Conservation (phyloP, 2,329 filamentous ascomycete species). For the Rachicladosporium sp. region DNA sequence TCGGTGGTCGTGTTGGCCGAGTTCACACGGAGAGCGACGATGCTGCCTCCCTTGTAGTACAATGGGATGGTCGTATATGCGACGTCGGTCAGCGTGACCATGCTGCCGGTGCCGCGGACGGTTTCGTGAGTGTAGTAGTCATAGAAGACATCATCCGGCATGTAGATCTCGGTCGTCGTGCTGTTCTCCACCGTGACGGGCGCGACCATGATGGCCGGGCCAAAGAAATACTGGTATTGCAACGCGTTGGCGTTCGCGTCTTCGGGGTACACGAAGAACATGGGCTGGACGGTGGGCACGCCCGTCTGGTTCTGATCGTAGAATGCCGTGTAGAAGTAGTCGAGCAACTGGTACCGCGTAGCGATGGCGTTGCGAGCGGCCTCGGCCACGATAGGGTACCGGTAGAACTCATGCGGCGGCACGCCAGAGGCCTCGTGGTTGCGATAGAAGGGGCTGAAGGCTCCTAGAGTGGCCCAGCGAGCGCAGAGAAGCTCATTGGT, state of each 20-base stretch:
- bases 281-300: conserved; percentile 52
- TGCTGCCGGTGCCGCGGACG: conserved; percentile 35
- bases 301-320: conserved; percentile 49
- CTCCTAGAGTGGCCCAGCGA: conserved; percentile 62
- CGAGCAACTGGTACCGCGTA: conserved; percentile 62
- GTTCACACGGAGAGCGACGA: conserved; percentile 47
- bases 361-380: conserved; percentile 57
- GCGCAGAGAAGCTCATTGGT: conserved; percentile 58
- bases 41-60: conserved; percentile 52
- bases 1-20: conserved; percentile 51
- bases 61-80: conserved; percentile 48
- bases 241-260: conserved; percentile 41
- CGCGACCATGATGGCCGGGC: conserved; percentile 43
- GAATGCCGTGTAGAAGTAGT: conserved; percentile 67
- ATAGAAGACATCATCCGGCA: conserved; percentile 48
- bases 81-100: conserved; percentile 33
- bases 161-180: conserved; percentile 43
- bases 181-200: conserved; percentile 42
- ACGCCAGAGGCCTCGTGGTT: too few species aligned
- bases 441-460: conserved; percentile 64
- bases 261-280: conserved; percentile 59
- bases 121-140: conserved; percentile 43
- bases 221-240: conserved; percentile 48
- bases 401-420: conserved; percentile 74
- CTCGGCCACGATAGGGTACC: conserved; percentile 49